Base-by-base conservation (phyloP, 1,284 basidiomycete genomes). In the Apiotrichum veenhuisii region DNA sequence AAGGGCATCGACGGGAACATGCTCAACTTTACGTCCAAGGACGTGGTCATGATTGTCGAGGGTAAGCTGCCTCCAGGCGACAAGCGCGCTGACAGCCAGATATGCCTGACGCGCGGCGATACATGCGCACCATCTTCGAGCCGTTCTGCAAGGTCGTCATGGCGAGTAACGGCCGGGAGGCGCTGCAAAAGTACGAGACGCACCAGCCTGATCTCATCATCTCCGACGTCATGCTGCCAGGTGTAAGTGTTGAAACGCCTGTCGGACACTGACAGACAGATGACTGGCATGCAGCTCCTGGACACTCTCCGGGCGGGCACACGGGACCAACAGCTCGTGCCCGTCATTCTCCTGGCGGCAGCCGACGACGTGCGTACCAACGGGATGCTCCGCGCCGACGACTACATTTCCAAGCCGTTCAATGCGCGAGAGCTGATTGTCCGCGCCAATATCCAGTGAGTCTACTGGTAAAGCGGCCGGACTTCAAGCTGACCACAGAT, bases 151-250 rank as follows among this genome's bases (percentile, higher is more conserved):
- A 59, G 5, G 66, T 80, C 23, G 62, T 76, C 3, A 74, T 76
- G 58, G 79, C 78, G 18, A 54, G 62, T 11, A 73, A 79, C 55
- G 79, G 78, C 0, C 42, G 66, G 38, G 72, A 79, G 52, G 78
- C 74, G 3, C 60, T 78, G n/a, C 65, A 74, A 7, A 51, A 72
- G 20, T 71, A 64, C 30, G 59, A 56, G 17, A 50, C 47, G 12
- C 46, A 61, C 10, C 67, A 71, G 45, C 46, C 46, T 12, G 62
- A 74, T 42, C 58, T 75, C 30, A 73, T 80, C 57, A 64, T 79
- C 11, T 71, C 74, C 2, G 79, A 80, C 54, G 74, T 78, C 10
- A 77, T 78, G 74, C 77, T 79, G 74, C 77, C 77, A 1, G 44
- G 69, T 62, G 57, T 72, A 12, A 49, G 20, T 53, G 67, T 11